Evolutionary conservation across 1,139 yeast genomes (phyloP), one percentile per base, ranked within the genome.

Genomic region (Candida sp.): DNA sequence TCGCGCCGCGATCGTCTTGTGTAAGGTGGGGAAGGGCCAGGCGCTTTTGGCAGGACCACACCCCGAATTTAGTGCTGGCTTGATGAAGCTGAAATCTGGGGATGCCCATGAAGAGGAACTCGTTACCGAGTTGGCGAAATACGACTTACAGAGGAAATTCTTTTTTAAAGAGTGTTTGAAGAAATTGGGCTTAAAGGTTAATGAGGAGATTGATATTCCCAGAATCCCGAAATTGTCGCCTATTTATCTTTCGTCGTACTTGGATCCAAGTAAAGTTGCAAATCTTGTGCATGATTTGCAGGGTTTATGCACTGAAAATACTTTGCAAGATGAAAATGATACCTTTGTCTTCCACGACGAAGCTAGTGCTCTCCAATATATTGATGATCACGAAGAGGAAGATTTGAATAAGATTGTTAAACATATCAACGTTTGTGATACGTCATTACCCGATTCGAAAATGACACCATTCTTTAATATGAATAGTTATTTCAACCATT

Each of bases 41-140:
- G 96, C 84, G 0, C 62, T 93, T 3, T 70, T 93, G n/a, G 73
- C 86, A 3, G 98, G 98, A 0, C 77, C 90, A 0, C 99, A 95
- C 61, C 96, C 97, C 0, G 99, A 95, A 61, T 89, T 84, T 56
- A 72, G 82, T 1, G 83, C 90, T 0, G 68, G 69, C 8, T 53
- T 81, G 21, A 58, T 86, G 63, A 66, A 66, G 43, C 56, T 61
- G 1, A 43, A 45, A 4, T 52, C 51, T 1, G 64, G 62, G 11
- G 49, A 44, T n/a, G 33, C 32, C 30, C 60, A 55, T n/a, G 72
- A 73, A 42, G 53, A 61, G 1, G 50, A 55, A 0, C 65, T 81
- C 1, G 63, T 79, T 1, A 56, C 66, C 1, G 56, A 53, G 0
- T 61, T 89, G 35, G 55, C 58, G 21, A 66, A 65, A 22, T 59